Evolutionary conservation across 306 rosid genomes (phyloP).

Genomic region (Canavalia ensiformis): DNA sequence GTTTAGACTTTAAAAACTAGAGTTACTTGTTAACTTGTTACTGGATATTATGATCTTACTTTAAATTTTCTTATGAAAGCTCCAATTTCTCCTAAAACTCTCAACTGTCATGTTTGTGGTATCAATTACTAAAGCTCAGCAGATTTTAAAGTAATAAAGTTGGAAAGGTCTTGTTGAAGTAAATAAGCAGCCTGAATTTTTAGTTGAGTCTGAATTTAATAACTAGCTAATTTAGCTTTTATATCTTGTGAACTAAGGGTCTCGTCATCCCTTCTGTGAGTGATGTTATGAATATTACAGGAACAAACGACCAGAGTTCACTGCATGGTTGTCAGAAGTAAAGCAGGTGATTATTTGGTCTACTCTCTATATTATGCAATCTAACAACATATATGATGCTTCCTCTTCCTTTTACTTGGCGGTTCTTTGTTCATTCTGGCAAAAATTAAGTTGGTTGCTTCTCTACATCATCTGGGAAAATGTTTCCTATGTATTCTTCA

Average conservation of each 20-base stretch:
- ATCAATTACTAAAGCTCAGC: constrained; percentile 3
- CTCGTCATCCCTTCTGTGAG: constrained; percentile 41
- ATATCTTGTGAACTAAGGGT: constrained; percentile 44
- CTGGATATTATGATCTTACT: not conserved
- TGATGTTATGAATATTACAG: constrained; percentile 58
- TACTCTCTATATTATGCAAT: constrained; percentile 31
- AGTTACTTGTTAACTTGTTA: constrained; percentile 7
- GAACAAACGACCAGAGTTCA: constrained; percentile 96
- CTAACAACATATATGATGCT: not conserved
- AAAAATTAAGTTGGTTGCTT: constrained; percentile 16
- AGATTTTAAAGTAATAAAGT: constrained; percentile 24
- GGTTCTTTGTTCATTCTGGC: not conserved
- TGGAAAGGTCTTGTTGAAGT: constrained; percentile 2
- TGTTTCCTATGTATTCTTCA: constrained; percentile 24
- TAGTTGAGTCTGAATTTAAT: constrained; percentile 17
- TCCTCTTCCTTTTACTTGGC: not conserved
- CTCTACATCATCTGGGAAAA: constrained; percentile 17
- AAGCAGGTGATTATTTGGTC: constrained; percentile 69
- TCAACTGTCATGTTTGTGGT: constrained; percentile 24
- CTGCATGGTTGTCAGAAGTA: constrained; percentile 96
- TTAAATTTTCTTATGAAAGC: not conserved
- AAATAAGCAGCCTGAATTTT: constrained; percentile 14
- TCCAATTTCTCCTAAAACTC: constrained; percentile 32
- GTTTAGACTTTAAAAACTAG: constrained; percentile 38
- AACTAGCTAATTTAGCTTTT: constrained; percentile 35